Conservation (phyloP, 2,329 filamentous ascomycete species). For the Onygenales sp. region DNA sequence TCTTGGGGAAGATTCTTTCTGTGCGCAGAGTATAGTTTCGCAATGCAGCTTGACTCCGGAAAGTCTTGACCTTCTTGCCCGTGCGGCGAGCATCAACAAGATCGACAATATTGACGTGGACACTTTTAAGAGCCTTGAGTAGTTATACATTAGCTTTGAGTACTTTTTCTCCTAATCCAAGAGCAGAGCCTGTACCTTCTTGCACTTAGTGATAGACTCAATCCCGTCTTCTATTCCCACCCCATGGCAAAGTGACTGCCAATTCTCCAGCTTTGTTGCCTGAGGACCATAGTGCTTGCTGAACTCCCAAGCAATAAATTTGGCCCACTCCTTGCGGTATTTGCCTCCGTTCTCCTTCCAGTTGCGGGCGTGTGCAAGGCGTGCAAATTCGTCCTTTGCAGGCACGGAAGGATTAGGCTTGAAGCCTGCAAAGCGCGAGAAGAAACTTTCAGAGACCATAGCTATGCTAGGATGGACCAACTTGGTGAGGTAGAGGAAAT, state of each 20-base stretch:
- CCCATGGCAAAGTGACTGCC: neutral
- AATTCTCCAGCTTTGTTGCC: neutral
- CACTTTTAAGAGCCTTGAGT: conserved; percentile 11
- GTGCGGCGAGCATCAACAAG: conserved; percentile 10
- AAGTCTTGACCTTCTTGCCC: conserved; percentile 7
- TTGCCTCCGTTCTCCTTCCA: neutral
- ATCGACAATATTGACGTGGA: conserved; percentile 11
- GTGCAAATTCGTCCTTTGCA: neutral
- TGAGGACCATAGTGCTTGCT: neutral
- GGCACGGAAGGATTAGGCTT: neutral
- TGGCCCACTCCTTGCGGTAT: neutral
- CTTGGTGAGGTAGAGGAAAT: too few species aligned
- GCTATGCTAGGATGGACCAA: too few species aligned
- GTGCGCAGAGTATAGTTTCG: conserved; percentile 8
- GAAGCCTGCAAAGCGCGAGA: neutral
- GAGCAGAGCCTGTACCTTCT: neutral
- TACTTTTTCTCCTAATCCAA: neutral
- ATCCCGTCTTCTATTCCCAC: neutral
- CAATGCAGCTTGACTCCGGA: conserved; percentile 6
- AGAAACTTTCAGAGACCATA: neutral
- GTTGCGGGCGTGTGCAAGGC: neutral
- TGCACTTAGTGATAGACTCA: neutral
- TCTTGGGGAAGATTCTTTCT: conserved; percentile 11
- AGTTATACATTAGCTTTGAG: neutral
- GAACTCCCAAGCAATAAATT: neutral